These are phyloP conservation scores for Tulasnella sp. DNA, from an alignment of 768 basidiomycete genomes.

Conservation along the genomic window DNA sequence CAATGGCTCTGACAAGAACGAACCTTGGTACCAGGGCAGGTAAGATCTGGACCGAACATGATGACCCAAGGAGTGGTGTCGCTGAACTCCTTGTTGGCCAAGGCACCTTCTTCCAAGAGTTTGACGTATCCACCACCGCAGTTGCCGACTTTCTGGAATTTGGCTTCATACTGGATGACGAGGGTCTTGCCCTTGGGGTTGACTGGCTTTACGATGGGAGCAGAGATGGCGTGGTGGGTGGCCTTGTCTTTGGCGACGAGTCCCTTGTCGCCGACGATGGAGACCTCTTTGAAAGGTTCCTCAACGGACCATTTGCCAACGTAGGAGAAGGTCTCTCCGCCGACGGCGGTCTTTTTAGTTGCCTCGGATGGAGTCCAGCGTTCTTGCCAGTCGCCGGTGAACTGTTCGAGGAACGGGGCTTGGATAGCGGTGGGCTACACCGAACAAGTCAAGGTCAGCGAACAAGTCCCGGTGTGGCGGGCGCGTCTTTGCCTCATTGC, in stretches of 20 bases:
- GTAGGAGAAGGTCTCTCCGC: slow-evolving; percentile 93
- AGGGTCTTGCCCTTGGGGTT: slow-evolving; percentile 78
- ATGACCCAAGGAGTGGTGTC: slow-evolving; percentile 91
- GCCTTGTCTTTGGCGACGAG: slow-evolving; percentile 96
- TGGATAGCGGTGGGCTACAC: slow-evolving; percentile 64
- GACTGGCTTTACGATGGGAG: slow-evolving; percentile 69
- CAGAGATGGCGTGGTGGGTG: slow-evolving; percentile 97
- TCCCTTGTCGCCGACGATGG: slow-evolving; percentile 80
- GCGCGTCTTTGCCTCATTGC: neutral
- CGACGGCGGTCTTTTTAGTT: slow-evolving; percentile 94
- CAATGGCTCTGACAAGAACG: slow-evolving; percentile 4
- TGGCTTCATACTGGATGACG: slow-evolving; percentile 97
- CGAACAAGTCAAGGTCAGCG: neutral
- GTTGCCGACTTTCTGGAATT: slow-evolving; percentile 98
- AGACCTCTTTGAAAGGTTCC: slow-evolving; percentile 38
- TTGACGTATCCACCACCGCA: slow-evolving; percentile 99
- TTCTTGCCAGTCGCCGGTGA: slow-evolving; percentile 79
- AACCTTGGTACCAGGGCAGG: slow-evolving; percentile 87
- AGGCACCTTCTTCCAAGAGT: slow-evolving; percentile 76
- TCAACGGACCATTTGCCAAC: slow-evolving; percentile 97
- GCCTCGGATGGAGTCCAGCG: slow-evolving; percentile 97
- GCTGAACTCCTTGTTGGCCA: slow-evolving; percentile 90
- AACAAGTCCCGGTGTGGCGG: neutral
- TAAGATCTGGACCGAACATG: slow-evolving; percentile 97
- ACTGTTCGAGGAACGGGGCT: slow-evolving; percentile 93